These are phyloP conservation scores for Sphagnurus paluster DNA, from an alignment of 1,284 basidiomycete species.

Conservation along the genomic window DNA sequence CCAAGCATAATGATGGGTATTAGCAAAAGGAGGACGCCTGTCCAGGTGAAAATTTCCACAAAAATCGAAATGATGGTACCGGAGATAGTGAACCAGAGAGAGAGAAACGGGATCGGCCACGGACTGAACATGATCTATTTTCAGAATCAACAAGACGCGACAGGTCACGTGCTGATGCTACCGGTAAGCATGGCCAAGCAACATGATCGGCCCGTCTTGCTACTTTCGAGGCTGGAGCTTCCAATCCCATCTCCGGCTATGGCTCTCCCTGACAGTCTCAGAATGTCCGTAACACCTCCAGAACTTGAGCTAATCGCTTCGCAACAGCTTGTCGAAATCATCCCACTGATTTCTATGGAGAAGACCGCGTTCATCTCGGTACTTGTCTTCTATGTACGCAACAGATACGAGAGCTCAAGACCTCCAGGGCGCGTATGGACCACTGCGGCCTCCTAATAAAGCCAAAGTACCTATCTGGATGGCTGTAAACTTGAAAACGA, in stretches of 20 bases:
- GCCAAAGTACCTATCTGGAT: conserved; percentile 92
- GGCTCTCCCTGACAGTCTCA: conserved; percentile 63
- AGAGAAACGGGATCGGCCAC: background rate
- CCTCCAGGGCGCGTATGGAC: conserved; percentile 85
- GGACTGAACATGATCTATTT: conserved; percentile 14
- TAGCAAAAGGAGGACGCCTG: conserved; percentile 17
- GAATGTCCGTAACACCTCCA: conserved; percentile 66
- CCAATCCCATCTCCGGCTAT: conserved; percentile 34
- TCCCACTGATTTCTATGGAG: conserved; percentile 87
- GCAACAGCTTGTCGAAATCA: conserved; percentile 79
- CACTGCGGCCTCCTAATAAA: conserved; percentile 85
- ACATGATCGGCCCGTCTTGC: background rate
- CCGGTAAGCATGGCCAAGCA: conserved; percentile 3
- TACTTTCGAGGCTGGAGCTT: background rate
- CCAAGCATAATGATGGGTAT: conserved; percentile 32
- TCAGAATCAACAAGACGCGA: conserved; percentile 23
- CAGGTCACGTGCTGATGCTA: conserved; percentile 23
- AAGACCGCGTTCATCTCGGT: conserved; percentile 87
- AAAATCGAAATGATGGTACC: background rate
- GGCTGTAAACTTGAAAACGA: conserved; percentile 89
- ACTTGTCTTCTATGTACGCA: conserved; percentile 25
- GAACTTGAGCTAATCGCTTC: conserved; percentile 88
- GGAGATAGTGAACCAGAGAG: background rate
- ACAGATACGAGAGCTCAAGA: conserved; percentile 15
- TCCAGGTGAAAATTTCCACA: background rate